A percentile compares a stretch with the other conserved stretches of the same genome.
Evolutionary conservation across 2,329 filamentous ascomycete species (phyloP).

Genomic region (Phaeosphaeria sp.): DNA sequence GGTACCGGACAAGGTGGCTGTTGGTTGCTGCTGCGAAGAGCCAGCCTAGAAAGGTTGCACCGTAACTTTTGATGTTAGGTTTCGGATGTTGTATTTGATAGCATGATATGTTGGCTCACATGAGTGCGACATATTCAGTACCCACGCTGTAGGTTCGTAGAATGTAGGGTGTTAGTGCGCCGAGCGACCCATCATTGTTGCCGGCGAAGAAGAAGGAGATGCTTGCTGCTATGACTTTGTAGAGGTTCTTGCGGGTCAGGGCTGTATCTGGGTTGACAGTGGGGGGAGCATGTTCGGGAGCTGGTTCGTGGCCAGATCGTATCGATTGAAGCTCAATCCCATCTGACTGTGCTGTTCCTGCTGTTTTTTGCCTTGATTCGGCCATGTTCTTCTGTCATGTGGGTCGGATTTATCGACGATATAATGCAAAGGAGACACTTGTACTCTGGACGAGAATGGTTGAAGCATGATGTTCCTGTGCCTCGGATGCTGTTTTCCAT

Average conservation of each 20-base stretch:
- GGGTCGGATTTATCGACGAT: too few species aligned
- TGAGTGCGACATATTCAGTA: slow-evolving; percentile 53
- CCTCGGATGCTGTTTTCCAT: too few species aligned
- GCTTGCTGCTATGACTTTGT: slow-evolving; percentile 57
- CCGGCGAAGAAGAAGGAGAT: slow-evolving; percentile 72
- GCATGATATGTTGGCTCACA: too few species aligned
- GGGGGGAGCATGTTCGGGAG: background rate
- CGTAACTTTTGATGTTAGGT: too few species aligned
- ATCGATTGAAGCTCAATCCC: background rate
- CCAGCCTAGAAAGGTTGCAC: slow-evolving; percentile 66
- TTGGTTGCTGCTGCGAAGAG: slow-evolving; percentile 65
- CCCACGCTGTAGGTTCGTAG: slow-evolving; percentile 63
- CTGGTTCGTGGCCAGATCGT: background rate
- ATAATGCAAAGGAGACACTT: too few species aligned
- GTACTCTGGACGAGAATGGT: too few species aligned
- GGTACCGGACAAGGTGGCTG: slow-evolving; percentile 58
- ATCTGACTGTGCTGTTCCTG: background rate
- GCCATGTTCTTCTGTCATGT: too few species aligned
- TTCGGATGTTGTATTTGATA: too few species aligned
- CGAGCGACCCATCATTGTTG: slow-evolving; percentile 69
- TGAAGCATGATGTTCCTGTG: too few species aligned
- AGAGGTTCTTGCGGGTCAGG: slow-evolving; percentile 12
- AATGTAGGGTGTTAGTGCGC: slow-evolving; percentile 69
- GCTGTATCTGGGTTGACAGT: slow-evolving; percentile 2
- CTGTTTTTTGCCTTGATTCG: too few species aligned